Percentiles rank a stretch among this genome's conserved stretches.
Evolutionary conservation across 2,329 filamentous ascomycete species (phyloP).

Genomic region (Nemania sp.): DNA sequence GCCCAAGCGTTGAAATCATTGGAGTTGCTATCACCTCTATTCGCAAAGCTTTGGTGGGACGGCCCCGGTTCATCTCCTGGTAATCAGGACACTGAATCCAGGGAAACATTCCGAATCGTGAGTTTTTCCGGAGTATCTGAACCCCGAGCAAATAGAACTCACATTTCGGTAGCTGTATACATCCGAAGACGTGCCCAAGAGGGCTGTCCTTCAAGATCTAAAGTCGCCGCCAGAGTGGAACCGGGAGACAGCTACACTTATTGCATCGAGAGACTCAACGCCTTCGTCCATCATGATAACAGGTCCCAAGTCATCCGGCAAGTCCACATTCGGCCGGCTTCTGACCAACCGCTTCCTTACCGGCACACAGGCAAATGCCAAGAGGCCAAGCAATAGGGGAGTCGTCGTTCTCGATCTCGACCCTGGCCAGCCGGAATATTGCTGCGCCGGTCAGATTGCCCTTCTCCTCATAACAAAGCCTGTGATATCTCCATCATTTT

Average conservation of each 20-base stretch:
- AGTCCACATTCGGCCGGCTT: conserved; percentile 72
- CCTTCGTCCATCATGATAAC: conserved; percentile 60
- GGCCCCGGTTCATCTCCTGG: conserved; percentile 32
- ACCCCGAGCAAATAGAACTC: conserved; percentile 25
- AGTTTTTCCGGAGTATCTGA: conserved; percentile 24
- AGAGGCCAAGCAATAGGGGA: conserved; percentile 31
- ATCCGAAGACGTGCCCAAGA: conserved; percentile 55
- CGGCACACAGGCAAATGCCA: conserved; percentile 35
- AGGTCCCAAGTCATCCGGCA: conserved; percentile 73
- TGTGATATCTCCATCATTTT: conserved; percentile 69
- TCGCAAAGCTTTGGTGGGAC: conserved; percentile 67
- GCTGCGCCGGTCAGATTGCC: conserved; percentile 69
- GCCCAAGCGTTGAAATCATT: conserved; percentile 56
- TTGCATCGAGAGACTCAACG: conserved; percentile 41
- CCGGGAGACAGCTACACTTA: conserved; percentile 55
- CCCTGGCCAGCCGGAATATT: conserved; percentile 76
- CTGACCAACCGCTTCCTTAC: conserved; percentile 70
- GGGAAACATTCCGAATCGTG: conserved; percentile 55
- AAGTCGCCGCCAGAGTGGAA: conserved; percentile 64
- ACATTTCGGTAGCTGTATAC: conserved; percentile 52
- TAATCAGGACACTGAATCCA: conserved; percentile 28
- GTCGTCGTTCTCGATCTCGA: conserved; percentile 74
- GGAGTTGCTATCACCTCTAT: conserved; percentile 65
- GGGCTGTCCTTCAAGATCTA: conserved; percentile 55
- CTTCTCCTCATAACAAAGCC: conserved; percentile 63